Base-by-base conservation (phyloP, 306 rosid genomes). In the Cyamopsis tetragonoloba region DNA sequence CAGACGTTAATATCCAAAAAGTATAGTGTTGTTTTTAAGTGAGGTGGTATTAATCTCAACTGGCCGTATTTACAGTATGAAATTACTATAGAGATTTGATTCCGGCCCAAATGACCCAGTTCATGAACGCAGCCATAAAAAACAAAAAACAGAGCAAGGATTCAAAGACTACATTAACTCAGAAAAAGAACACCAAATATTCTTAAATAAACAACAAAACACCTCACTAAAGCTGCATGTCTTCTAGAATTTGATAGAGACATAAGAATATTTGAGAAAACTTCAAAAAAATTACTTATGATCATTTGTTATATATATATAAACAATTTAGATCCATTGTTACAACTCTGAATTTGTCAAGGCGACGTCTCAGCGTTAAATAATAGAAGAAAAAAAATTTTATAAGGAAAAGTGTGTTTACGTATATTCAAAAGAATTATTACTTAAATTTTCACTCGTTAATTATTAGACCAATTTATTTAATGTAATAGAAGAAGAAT, bases 241-340 rank as follows among this genome's bases (percentile, higher is more conserved):
- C 74, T 68, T 55, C 66, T n/a, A 57, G 37, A 70, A 43, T 12
- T n/a, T 23, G 19, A 34, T 7, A 20, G 48, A 66, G 9, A 46
- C 28, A 63, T 3, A 65, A 3, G 7, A 18, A 12, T 15, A 7
- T 1, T 2, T 24, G 8, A 22, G 12, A 3, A 1, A 57, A 17
- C 14, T 30, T 31, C 15, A 2, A n/a, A 56, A 30, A 31, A 30
- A 31, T 55, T 55, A 28, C 63, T 56, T 4, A 8, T 56, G 4
- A 57, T 14, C 1, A 57, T 15, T 31, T 57, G 44, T 32, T 30
- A 4, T 4, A 57, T 32, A n/a, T 46, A 11, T 6, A 23, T 18
- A 19, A 47, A 65, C 8, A 12, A 28, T 18, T 31, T 47, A 6
- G 22, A 18, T 7, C 31, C 1, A 19, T 49, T 28, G 18, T 3